Evolutionary conservation across 1,139 yeast species (phyloP).

Genomic region (Kodamaea derodonti): DNA sequence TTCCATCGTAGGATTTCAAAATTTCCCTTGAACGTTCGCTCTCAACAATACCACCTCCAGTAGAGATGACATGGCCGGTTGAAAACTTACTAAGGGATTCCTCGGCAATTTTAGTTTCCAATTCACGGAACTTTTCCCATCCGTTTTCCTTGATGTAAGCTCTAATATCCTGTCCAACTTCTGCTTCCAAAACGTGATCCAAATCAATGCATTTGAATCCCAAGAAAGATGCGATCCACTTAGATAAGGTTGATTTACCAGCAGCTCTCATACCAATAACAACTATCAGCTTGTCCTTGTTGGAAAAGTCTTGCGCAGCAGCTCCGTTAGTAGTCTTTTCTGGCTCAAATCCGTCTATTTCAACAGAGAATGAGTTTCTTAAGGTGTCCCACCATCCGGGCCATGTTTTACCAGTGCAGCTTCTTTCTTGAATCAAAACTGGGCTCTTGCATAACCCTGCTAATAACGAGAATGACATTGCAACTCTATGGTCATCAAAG

Average conservation of each 20-base stretch:
- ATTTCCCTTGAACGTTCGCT: slow-evolving; percentile 59
- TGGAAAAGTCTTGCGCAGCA: slow-evolving; percentile 15
- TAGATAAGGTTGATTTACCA: slow-evolving; percentile 85
- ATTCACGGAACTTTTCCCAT: slow-evolving; percentile 80
- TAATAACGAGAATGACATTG: slow-evolving; percentile 91
- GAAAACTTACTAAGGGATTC: slow-evolving; percentile 47
- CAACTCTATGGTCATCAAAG: slow-evolving; percentile 96
- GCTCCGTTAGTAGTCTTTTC: slow-evolving; percentile 13
- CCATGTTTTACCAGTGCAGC: slow-evolving; percentile 97
- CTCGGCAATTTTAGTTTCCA: slow-evolving; percentile 59
- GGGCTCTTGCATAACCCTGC: slow-evolving; percentile 58
- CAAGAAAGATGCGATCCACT: slow-evolving; percentile 69
- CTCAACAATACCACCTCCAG: slow-evolving; percentile 98
- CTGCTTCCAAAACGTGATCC: slow-evolving; percentile 66
- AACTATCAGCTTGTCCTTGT: slow-evolving; percentile 58
- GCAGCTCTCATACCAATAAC: slow-evolving; percentile 98
- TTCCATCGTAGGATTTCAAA: slow-evolving; percentile 65
- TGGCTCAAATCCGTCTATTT: slow-evolving; percentile 65
- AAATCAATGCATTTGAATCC: slow-evolving; percentile 76
- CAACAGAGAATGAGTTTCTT: slow-evolving; percentile 61
- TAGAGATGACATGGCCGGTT: slow-evolving; percentile 69
- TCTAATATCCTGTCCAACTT: slow-evolving; percentile 55
- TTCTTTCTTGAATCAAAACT: slow-evolving; percentile 77
- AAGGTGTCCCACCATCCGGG: slow-evolving; percentile 99
- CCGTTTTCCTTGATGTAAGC: slow-evolving; percentile 65